These are phyloP conservation scores for Naganishia friedmannii DNA, from an alignment of 768 basidiomycete species.

Conservation along the genomic window DNA sequence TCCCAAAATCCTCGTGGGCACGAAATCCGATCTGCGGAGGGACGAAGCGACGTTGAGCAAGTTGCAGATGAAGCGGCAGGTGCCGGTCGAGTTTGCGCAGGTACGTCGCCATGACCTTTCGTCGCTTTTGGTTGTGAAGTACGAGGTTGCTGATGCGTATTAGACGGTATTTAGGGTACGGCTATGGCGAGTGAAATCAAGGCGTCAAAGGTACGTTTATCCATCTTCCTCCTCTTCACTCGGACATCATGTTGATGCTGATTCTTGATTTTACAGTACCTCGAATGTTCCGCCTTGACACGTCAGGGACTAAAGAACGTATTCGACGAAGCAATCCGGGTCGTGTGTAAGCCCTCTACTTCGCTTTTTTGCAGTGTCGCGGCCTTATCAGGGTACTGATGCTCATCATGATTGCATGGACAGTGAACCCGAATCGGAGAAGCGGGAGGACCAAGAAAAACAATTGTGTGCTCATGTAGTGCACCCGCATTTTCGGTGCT, in stretches of 20 bases:
- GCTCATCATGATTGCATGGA: conserved; percentile 39
- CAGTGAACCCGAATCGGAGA: conserved; percentile 37
- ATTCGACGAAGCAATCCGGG: conserved; percentile 97
- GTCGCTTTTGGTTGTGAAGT: conserved; percentile 53
- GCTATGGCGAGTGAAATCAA: conserved; percentile 89
- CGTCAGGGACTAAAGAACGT: conserved; percentile 99
- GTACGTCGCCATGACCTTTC: not conserved
- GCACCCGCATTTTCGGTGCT: not conserved
- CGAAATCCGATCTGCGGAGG: conserved; percentile 95
- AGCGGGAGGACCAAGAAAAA: conserved; percentile 49
- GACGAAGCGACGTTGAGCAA: conserved; percentile 89
- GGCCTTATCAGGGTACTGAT: not conserved
- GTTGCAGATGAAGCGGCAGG: conserved; percentile 92
- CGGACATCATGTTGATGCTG: not conserved
- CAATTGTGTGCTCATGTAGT: conserved; percentile 53
- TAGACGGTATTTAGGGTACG: conserved; percentile 58
- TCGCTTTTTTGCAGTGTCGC: not conserved
- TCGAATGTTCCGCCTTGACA: conserved; percentile 70
- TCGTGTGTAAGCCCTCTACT: conserved; percentile 58
- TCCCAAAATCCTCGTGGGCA: conserved; percentile 89
- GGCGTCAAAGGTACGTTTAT: conserved; percentile 63
- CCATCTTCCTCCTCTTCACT: not conserved
- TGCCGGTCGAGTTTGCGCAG: conserved; percentile 78
- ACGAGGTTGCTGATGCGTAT: conserved; percentile 84
- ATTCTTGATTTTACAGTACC: not conserved